phyloP scores from a whole-genome alignment of 164 flowering plant genomes.

The Annona cherimola region DNA sequence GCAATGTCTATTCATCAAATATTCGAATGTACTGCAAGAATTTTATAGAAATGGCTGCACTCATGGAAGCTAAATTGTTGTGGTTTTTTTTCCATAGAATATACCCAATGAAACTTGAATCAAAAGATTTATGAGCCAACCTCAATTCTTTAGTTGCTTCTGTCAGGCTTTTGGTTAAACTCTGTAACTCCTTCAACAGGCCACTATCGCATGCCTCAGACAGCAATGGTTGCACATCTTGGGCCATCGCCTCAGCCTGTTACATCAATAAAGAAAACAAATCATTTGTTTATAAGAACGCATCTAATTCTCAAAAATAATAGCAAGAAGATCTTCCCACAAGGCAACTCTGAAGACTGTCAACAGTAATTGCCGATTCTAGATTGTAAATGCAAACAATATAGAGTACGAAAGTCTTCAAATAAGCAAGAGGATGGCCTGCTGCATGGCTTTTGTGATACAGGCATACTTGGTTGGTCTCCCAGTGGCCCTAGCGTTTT shows the following conservation, averaged over 20 bases:
- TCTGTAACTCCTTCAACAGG: constrained; percentile 69
- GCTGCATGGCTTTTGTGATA: neutral
- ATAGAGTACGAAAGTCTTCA: neutral
- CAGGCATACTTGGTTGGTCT: neutral
- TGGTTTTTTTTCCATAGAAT: neutral
- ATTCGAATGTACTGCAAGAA: neutral
- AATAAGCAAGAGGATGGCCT: neutral
- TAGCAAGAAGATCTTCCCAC: neutral
- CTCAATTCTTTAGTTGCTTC: constrained; percentile 78
- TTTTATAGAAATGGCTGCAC: neutral
- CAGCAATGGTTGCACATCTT: constrained; percentile 82
- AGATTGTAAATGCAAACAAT: neutral
- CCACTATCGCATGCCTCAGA: constrained; percentile 74
- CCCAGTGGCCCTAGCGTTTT: neutral
- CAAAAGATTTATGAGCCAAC: constrained; percentile 23
- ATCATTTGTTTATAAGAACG: constrained; percentile 28
- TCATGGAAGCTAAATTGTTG: neutral
- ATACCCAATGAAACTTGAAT: neutral
- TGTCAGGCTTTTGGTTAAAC: constrained; percentile 68
- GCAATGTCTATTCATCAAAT: neutral
- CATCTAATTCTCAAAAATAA: neutral
- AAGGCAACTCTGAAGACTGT: neutral
- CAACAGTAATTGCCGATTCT: neutral
- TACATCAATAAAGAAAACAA: constrained; percentile 58
- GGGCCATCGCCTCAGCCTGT: constrained; percentile 91